Evolutionary conservation across 768 basidiomycete genomes (phyloP).

Genomic region (Cystobasidium ongulense): DNA sequence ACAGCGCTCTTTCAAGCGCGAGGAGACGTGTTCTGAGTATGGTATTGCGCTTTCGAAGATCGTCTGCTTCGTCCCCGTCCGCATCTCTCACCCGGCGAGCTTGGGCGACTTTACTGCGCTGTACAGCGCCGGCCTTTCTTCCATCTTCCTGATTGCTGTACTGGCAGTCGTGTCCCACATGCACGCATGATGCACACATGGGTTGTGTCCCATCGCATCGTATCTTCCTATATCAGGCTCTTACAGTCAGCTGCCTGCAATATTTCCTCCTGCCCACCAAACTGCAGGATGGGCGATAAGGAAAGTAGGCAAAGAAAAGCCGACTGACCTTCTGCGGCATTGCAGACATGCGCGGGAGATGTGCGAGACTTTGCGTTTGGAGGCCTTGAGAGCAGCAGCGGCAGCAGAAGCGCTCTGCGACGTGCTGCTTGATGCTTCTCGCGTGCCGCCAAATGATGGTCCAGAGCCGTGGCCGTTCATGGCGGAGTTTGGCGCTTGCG

Average conservation of each 20-base stretch:
- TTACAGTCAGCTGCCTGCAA: not conserved
- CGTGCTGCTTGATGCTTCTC: not conserved
- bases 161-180: not conserved
- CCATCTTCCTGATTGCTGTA: not conserved
- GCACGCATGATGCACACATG: not conserved
- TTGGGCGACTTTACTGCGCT: not conserved
- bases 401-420: not conserved
- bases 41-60: not conserved
- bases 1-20: slow-evolving; percentile 10
- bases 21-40: not conserved
- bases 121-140: not conserved
- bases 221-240: slow-evolving; percentile 7
- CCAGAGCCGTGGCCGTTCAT: not conserved
- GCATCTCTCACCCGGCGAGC: not conserved
- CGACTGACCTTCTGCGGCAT: not conserved
- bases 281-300: too few species aligned
- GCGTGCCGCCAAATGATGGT: not conserved
- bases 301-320: not conserved
- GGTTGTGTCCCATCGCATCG: slow-evolving; percentile 15
- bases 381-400: not conserved
- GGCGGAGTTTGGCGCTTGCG: not conserved
- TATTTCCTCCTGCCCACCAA: too few species aligned
- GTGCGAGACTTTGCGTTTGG: slow-evolving; percentile 13
- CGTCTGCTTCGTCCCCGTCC: not conserved
- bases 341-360: slow-evolving; percentile 1